phyloP scores from a whole-genome alignment of 2,329 filamentous ascomycete species.

The Drechslera avenae region DNA sequence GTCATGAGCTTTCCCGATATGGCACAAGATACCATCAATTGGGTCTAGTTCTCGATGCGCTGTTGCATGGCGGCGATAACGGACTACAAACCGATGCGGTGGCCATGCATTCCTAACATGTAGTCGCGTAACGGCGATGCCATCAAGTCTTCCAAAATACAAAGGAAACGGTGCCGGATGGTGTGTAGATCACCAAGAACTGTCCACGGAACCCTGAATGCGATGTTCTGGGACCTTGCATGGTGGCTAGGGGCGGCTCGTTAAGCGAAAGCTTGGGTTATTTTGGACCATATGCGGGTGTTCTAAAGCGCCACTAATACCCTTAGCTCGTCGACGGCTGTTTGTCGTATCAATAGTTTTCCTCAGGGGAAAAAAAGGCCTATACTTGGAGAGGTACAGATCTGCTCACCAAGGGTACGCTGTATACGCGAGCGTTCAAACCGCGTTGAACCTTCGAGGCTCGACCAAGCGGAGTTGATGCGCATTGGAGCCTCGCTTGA shows the following conservation, averaged over 20 bases:
- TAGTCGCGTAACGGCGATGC: too few species aligned
- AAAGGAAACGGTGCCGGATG: neutral
- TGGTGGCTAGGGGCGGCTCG: neutral
- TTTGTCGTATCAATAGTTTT: constrained; percentile 21
- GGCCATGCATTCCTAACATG: too few species aligned
- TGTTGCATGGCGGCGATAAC: too few species aligned
- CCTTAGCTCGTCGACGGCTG: constrained; percentile 12
- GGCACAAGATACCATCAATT: neutral
- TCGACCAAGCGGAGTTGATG: neutral
- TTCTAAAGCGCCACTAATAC: constrained; percentile 10
- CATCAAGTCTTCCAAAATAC: too few species aligned
- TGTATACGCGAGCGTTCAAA: constrained; percentile 8
- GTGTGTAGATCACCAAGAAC: too few species aligned
- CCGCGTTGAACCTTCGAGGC: constrained; percentile 3
- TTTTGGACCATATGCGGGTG: constrained; percentile 14
- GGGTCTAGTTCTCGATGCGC: too few species aligned
- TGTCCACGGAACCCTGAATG: too few species aligned
- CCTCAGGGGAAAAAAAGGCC: constrained; percentile 1
- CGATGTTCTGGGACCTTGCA: neutral
- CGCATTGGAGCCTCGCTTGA: neutral
- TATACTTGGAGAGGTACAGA: constrained; percentile 1
- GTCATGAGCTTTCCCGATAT: neutral
- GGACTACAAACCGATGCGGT: too few species aligned
- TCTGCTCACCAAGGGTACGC: constrained; percentile 4
- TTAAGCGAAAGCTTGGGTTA: constrained; percentile 17